Evolutionary conservation across 1,284 basidiomycete species (phyloP).

Genomic region (Cutaneotrichosporon sp.): DNA sequence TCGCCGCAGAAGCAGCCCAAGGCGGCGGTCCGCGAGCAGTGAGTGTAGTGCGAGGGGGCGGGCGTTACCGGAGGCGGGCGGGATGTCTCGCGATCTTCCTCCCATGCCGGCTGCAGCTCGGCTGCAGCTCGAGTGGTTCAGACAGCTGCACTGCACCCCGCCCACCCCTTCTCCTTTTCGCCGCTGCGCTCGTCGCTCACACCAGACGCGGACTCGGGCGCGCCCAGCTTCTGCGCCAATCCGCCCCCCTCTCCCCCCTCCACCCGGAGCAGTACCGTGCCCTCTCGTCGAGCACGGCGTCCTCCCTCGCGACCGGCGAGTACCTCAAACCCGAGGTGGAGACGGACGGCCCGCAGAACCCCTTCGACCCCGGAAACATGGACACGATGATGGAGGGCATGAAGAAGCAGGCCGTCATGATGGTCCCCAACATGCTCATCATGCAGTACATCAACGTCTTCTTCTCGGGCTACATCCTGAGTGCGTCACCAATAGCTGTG

Average conservation of each 20-base stretch:
- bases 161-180: not conserved
- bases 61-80: not conserved
- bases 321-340: constrained; percentile 74
- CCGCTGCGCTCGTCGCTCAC: constrained; percentile 5
- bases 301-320: constrained; percentile 70
- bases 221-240: constrained; percentile 77
- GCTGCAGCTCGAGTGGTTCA: too few species aligned
- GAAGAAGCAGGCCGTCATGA: constrained; percentile 98
- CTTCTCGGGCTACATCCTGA: constrained; percentile 96
- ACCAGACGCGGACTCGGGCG: constrained; percentile 77
- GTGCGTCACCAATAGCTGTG: too few species aligned
- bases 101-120: too few species aligned
- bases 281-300: constrained; percentile 70
- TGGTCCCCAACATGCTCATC: constrained; percentile 92
- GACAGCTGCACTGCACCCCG: too few species aligned
- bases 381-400: constrained; percentile 98
- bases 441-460: constrained; percentile 99
- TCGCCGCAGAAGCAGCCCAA: constrained; percentile 77
- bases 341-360: constrained; percentile 60
- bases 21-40: constrained; percentile 90
- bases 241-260: constrained; percentile 75
- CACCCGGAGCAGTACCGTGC: constrained; percentile 72
- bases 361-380: constrained; percentile 88
- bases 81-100: too few species aligned
- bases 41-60: constrained; percentile 49